phyloP scores from a whole-genome alignment of 2,329 filamentous ascomycete species.

The Colletotrichum sp. region DNA sequence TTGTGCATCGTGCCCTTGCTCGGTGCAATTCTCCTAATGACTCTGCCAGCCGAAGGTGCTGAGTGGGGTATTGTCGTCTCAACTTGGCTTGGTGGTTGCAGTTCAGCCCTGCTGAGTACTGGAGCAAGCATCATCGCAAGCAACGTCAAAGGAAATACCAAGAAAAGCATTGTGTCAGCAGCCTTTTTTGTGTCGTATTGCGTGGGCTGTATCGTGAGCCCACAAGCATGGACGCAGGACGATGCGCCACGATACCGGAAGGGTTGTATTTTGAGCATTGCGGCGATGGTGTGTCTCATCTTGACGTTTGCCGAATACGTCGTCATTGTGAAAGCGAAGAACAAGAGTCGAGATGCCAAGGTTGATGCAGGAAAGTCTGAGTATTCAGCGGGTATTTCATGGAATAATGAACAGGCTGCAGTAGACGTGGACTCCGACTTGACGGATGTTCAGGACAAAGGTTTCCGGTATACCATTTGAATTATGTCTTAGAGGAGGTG shows the following conservation, averaged over 20 bases:
- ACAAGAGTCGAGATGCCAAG: not conserved
- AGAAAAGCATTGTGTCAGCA: constrained; percentile 27
- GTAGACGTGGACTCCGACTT: constrained; percentile 22
- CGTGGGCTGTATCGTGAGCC: constrained; percentile 26
- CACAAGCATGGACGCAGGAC: constrained; percentile 25
- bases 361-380: not conserved
- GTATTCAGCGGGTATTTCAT: not conserved
- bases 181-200: constrained; percentile 30
- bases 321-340: not conserved
- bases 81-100: constrained; percentile 26
- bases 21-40: constrained; percentile 16
- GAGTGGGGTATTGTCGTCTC: constrained; percentile 27
- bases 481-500: not conserved
- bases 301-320: not conserved
- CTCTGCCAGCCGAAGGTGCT: constrained; percentile 3
- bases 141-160: constrained; percentile 34
- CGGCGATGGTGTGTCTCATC: constrained; percentile 20
- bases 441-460: constrained; percentile 26
- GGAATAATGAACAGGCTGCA: not conserved
- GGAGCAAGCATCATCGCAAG: constrained; percentile 24
- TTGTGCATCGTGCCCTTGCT: constrained; percentile 5
- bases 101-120: constrained; percentile 18
- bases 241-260: constrained; percentile 25
- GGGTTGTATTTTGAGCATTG: constrained; percentile 25
- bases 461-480: constrained; percentile 25